These are phyloP conservation scores for Sporothrix mexicana DNA, from an alignment of 2,329 filamentous ascomycete genomes.

Conservation along the genomic window DNA sequence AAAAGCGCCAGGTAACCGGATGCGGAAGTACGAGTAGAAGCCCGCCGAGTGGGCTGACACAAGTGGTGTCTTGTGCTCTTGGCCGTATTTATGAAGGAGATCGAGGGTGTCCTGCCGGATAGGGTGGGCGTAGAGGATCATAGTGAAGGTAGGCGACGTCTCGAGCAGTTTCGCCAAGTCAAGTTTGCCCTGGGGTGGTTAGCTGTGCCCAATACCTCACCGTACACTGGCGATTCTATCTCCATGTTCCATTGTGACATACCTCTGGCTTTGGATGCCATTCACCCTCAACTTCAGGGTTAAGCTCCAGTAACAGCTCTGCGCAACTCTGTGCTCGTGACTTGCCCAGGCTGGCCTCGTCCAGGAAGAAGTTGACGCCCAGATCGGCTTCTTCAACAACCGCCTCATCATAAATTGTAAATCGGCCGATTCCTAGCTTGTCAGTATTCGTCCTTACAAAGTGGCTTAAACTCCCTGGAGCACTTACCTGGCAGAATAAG, in stretches of 20 bases:
- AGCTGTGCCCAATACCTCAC: background rate
- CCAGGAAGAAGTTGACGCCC: slow-evolving; percentile 96
- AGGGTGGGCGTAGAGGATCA: slow-evolving; percentile 62
- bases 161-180: slow-evolving; percentile 47
- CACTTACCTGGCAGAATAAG: slow-evolving; percentile 80
- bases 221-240: too few relatives aligned
- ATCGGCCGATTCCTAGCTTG: slow-evolving; percentile 75
- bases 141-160: slow-evolving; percentile 53
- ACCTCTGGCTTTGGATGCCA: slow-evolving; percentile 63
- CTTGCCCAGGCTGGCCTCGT: slow-evolving; percentile 76
- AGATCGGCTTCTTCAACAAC: slow-evolving; percentile 81
- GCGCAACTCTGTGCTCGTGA: slow-evolving; percentile 79
- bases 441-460: background rate
- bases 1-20: slow-evolving; percentile 77
- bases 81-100: slow-evolving; percentile 55
- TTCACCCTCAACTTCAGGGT: slow-evolving; percentile 85
- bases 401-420: slow-evolving; percentile 85
- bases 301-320: slow-evolving; percentile 81
- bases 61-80: slow-evolving; percentile 69
- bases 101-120: slow-evolving; percentile 52
- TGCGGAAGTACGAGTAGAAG: slow-evolving; percentile 89
- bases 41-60: slow-evolving; percentile 87
- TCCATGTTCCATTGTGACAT: slow-evolving; percentile 35
- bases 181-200: slow-evolving; percentile 22
- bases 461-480: too few relatives aligned